Base-by-base conservation (phyloP, 768 basidiomycete species). In the Suillus fuscotomentosus region DNA sequence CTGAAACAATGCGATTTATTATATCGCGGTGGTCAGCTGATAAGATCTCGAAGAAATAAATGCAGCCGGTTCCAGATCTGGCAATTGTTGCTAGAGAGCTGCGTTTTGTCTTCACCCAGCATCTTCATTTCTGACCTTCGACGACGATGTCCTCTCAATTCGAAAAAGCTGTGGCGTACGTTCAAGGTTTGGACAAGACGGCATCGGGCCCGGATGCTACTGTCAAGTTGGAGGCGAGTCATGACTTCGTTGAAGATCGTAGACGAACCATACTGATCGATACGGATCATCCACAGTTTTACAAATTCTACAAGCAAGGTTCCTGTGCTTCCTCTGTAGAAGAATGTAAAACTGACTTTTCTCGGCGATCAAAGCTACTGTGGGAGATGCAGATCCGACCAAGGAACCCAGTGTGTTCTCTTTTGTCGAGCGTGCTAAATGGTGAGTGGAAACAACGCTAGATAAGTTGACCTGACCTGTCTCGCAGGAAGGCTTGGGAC, bases 241-340 rank as follows among this genome's bases (percentile, higher is more conserved):
- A 42, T 39, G 5, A 39, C 41, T 59, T 13, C 15, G 24, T 41
- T 66, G 48, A 62, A 62, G 34, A 57, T 65, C 57, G 61, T 54
- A 56, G 20, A 36, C 5, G 39, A 27, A 17, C 17, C 1, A 20
- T 42, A 20, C 57, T 59, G 24, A 65, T 66, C 27, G 65, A 66
- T 64, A 66, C 51, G 38, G 62, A 55, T 31, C 65, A 59, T 62
- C 47, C 55, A 22, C 71, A 98, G 96, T 97, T 97, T 83, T 99
- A 99, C 83, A 84, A 83, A 69, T 86, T 89, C 77, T 98, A 82
- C 86, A 99, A 99, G 84, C 95, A 97, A 83, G 94, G 94, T 90
- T 62, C 53, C 75, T 62, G 24, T 27, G n/a, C 47, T 48, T 20
- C 45, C 38, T 62, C 59, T 41, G 24, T 64, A 45, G 53, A 61